A percentile compares a stretch with the other conserved stretches of the same genome.
Evolutionary conservation across 768 basidiomycete genomes (phyloP).

Genomic region (Thelephora aurantiotincta): DNA sequence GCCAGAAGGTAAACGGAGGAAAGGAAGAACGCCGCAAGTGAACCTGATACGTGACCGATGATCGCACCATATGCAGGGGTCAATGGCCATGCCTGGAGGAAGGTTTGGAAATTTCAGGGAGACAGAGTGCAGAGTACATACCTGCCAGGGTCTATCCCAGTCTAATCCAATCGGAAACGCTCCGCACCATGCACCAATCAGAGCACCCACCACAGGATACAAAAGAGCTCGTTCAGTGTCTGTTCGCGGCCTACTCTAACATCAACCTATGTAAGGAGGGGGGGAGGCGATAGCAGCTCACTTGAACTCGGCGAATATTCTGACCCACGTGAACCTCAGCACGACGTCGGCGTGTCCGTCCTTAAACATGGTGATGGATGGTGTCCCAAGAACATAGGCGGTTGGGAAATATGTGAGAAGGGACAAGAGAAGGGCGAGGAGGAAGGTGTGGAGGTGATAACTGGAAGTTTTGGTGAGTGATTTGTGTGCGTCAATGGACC

Average conservation of each 20-base stretch:
- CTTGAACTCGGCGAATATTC: conserved; percentile 74
- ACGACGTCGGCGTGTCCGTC: conserved; percentile 28
- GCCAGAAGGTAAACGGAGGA: conserved; percentile 20
- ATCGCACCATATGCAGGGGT: conserved; percentile 64
- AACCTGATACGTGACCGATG: conserved; percentile 48
- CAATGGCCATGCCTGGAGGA: conserved; percentile 63
- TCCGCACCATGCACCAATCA: conserved; percentile 71
- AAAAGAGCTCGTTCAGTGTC: conserved; percentile 65
- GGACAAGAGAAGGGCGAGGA: conserved; percentile 56
- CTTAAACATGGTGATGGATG: conserved; percentile 23
- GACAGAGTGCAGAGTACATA: conserved; percentile 19
- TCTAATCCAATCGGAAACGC: conserved; percentile 80
- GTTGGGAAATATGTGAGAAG: conserved; percentile 53
- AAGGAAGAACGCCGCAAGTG: conserved; percentile 36
- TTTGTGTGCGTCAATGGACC: neutral
- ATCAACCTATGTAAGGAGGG: conserved; percentile 1
- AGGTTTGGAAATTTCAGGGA: conserved; percentile 1
- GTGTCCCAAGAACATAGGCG: conserved; percentile 53
- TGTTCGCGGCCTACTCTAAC: conserved; percentile 31
- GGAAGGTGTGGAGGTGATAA: conserved; percentile 42
- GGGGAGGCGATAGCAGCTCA: conserved; percentile 22
- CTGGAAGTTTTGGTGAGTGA: conserved; percentile 18
- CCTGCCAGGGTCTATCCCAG: conserved; percentile 98
- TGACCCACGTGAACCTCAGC: conserved; percentile 54
- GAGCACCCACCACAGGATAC: conserved; percentile 61